Evolutionary conservation across 257 asterid species (phyloP).

Genomic region (Solanum chilense): DNA sequence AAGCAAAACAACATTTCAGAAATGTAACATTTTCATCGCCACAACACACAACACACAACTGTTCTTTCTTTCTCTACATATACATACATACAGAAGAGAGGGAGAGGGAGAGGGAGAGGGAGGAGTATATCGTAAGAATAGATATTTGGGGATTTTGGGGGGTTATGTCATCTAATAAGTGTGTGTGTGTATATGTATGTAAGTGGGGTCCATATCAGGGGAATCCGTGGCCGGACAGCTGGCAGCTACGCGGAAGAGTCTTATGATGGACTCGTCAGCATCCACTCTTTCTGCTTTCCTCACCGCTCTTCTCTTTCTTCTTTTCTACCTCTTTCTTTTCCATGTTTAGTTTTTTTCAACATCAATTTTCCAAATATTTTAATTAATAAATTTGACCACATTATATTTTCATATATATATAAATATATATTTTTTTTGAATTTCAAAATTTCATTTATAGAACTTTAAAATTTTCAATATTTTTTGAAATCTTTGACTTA

Average conservation of each 20-base stretch:
- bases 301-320: background rate
- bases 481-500: no score
- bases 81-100: background rate
- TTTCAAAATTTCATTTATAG: no score
- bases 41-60: background rate
- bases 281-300: background rate
- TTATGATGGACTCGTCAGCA: background rate
- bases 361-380: no score
- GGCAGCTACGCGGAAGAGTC: slow-evolving; percentile 50
- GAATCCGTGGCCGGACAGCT: slow-evolving; percentile 58
- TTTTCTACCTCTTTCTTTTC: background rate
- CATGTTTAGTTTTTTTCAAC: background rate
- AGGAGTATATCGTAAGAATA: slow-evolving; percentile 30
- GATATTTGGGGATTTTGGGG: background rate
- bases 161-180: background rate
- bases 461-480: no score
- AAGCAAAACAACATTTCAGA: background rate
- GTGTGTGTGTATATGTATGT: background rate
- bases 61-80: background rate
- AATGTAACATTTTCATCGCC: background rate
- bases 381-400: background rate
- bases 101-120: background rate
- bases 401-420: no score
- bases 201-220: slow-evolving; percentile 22
- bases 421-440: no score